Evolutionary conservation across 2,329 filamentous ascomycete genomes (phyloP).

Genomic region (Amphichorda felina): DNA sequence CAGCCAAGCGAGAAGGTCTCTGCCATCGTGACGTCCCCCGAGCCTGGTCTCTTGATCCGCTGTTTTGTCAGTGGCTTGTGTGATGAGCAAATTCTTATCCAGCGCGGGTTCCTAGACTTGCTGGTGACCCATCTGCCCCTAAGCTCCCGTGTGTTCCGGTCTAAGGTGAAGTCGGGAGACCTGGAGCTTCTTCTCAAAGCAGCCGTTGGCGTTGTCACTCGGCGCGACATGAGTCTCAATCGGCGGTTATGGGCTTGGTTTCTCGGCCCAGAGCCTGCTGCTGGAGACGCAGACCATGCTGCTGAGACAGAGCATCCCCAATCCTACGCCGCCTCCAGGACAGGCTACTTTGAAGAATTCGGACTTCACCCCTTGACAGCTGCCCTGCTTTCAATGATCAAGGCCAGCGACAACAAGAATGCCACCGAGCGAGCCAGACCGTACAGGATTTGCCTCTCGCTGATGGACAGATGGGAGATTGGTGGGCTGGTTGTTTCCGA

Average conservation of each 20-base stretch:
- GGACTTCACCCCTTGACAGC: conserved; percentile 64
- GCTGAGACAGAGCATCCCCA: conserved; percentile 31
- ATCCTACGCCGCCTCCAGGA: conserved; percentile 41
- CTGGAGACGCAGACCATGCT: conserved; percentile 33
- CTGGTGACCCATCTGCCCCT: conserved; percentile 84
- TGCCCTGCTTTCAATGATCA: conserved; percentile 69
- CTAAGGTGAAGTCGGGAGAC: conserved; percentile 60
- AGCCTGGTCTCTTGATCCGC: conserved; percentile 80
- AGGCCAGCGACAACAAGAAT: conserved; percentile 17
- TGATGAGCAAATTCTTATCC: conserved; percentile 83
- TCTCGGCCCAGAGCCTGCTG: conserved; percentile 59
- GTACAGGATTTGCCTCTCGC: conserved; percentile 81
- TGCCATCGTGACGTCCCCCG: conserved; percentile 69
- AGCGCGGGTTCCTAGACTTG: conserved; percentile 86
- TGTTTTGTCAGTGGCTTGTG: conserved; percentile 84
- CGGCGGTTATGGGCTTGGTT: conserved; percentile 94
- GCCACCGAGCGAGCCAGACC: conserved; percentile 62
- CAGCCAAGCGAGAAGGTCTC: conserved; percentile 36
- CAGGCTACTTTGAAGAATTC: conserved; percentile 73
- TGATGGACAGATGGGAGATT: conserved; percentile 98
- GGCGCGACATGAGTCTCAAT: conserved; percentile 95
- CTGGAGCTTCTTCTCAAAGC: conserved; percentile 72
- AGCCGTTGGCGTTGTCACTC: conserved; percentile 74
- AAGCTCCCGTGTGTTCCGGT: conserved; percentile 69
- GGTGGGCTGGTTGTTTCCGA: conserved; percentile 80